Percentiles rank a stretch among this genome's conserved stretches.
These are phyloP conservation scores for Irpex rosettiformis DNA, from an alignment of 1,284 basidiomycete species.

Conservation along the genomic window DNA sequence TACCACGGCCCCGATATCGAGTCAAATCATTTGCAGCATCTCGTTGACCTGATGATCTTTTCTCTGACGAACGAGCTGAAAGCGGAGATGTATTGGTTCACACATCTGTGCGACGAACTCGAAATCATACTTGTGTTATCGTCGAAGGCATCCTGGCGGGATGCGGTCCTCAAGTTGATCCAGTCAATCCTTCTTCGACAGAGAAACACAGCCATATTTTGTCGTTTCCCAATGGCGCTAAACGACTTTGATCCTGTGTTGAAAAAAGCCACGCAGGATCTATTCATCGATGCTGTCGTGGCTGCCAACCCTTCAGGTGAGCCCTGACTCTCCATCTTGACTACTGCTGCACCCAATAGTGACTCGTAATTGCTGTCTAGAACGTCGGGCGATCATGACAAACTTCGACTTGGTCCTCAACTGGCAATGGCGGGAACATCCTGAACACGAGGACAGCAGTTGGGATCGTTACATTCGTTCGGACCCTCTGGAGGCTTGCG, in stretches of 20 bases:
- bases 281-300: not conserved
- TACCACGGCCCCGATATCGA: not conserved
- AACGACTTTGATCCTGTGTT: not conserved
- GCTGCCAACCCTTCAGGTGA: not conserved
- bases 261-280: not conserved
- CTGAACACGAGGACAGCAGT: not conserved
- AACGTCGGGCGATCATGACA: not conserved
- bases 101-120: not conserved
- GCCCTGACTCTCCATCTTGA: not conserved
- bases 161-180: not conserved
- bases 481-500: not conserved
- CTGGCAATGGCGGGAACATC: not conserved
- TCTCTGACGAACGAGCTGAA: constrained; percentile 1
- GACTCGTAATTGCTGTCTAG: no score
- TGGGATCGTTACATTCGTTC: not conserved
- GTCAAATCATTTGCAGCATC: not conserved
- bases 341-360: no score
- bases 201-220: not conserved
- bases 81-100: not conserved
- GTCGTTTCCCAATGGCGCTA: not conserved
- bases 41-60: not conserved
- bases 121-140: not conserved
- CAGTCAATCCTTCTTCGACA: not conserved
- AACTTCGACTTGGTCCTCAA: not conserved
- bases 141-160: not conserved